phyloP scores from a whole-genome alignment of 306 rosid species.

The Castanopsis chinensis region DNA sequence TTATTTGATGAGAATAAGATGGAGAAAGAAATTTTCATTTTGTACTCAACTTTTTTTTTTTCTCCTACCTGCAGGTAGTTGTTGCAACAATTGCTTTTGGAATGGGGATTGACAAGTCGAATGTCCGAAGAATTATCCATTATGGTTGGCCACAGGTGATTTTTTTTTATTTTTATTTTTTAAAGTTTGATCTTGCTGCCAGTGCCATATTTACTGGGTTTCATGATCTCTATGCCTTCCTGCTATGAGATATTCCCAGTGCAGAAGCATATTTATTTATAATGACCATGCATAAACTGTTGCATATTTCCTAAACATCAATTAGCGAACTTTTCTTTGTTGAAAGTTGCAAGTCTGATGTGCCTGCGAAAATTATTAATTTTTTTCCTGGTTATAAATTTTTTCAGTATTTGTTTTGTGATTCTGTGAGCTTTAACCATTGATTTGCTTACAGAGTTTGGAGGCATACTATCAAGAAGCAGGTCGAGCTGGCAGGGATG shows the following conservation, averaged over 20 bases:
- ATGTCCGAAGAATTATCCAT: constrained; percentile 90
- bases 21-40: background rate
- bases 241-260: too few relatives aligned
- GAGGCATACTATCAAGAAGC: constrained; percentile 99
- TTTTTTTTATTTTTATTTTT: constrained; percentile 8
- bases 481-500: constrained; percentile 98
- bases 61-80: constrained; percentile 57
- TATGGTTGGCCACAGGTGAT: constrained; percentile 99
- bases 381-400: background rate
- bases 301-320: background rate
- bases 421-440: constrained; percentile 6
- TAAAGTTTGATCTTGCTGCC: constrained; percentile 8
- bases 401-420: background rate
- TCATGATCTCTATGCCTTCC: background rate
- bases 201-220: constrained; percentile 7
- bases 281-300: background rate
- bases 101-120: constrained; percentile 94
- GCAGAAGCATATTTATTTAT: constrained; percentile 5
- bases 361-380: background rate
- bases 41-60: background rate
- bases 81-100: constrained; percentile 98
- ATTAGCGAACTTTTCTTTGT: background rate
- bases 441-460: constrained; percentile 61
- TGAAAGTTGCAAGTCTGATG: background rate
- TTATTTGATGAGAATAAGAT: constrained; percentile 1